A percentile compares a stretch with the other conserved stretches of the same genome.
Evolutionary conservation across 2,329 filamentous ascomycete genomes (phyloP).

Genomic region (Metarhizium robertsii): DNA sequence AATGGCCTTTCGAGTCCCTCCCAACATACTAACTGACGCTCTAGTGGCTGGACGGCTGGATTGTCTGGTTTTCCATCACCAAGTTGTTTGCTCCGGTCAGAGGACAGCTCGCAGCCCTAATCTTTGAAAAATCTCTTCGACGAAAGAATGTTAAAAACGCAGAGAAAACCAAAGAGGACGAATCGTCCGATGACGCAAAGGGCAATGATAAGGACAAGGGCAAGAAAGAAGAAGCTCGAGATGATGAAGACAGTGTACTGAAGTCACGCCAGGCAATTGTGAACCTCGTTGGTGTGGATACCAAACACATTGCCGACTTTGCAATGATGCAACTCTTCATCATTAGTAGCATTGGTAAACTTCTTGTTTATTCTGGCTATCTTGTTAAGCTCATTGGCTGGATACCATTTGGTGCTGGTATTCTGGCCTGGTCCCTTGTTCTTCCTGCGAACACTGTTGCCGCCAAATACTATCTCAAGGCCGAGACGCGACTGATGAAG

Average conservation of each 20-base stretch:
- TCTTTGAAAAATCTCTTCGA: conserved; percentile 70
- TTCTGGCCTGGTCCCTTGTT: conserved; percentile 53
- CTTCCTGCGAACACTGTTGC: conserved; percentile 61
- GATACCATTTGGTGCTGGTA: conserved; percentile 56
- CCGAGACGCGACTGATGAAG: conserved; percentile 66
- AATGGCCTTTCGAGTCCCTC: neutral
- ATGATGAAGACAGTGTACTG: conserved; percentile 38
- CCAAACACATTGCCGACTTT: conserved; percentile 60
- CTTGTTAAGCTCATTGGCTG: conserved; percentile 63
- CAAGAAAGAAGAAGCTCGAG: conserved; percentile 36
- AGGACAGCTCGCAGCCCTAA: conserved; percentile 58
- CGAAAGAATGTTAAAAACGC: conserved; percentile 67
- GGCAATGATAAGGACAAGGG: conserved; percentile 20
- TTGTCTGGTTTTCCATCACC: conserved; percentile 58
- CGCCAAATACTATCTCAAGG: conserved; percentile 53
- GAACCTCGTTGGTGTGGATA: conserved; percentile 71
- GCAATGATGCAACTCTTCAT: conserved; percentile 58
- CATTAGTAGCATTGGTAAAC: conserved; percentile 50
- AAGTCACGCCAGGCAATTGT: conserved; percentile 59
- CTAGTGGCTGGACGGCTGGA: conserved; percentile 52
- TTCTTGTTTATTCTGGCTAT: conserved; percentile 57
- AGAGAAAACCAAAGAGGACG: conserved; percentile 33
- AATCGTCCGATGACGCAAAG: conserved; percentile 15
- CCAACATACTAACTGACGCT: conserved; percentile 5
- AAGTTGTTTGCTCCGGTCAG: conserved; percentile 57